These are phyloP conservation scores for Quercus gilva DNA, from an alignment of 306 rosid species.

Conservation along the genomic window DNA sequence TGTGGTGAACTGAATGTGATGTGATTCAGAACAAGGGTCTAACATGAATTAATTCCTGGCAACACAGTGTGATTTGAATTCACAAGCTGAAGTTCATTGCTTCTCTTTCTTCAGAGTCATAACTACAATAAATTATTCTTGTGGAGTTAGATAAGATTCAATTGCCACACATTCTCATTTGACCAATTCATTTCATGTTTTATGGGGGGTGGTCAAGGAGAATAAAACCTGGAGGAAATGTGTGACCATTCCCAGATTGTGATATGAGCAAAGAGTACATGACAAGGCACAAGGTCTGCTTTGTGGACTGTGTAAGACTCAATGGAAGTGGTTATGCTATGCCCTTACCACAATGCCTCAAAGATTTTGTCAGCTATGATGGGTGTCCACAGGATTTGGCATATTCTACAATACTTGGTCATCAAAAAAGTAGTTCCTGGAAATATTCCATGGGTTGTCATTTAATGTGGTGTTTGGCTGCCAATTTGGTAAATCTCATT, in stretches of 20 bases:
- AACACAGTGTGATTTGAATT: background rate
- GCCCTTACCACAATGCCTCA: background rate
- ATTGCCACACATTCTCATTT: background rate
- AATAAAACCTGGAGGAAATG: background rate
- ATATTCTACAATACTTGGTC: background rate
- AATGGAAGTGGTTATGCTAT: background rate
- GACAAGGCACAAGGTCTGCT: background rate
- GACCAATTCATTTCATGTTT: background rate
- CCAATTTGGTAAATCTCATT: background rate
- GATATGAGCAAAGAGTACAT: background rate
- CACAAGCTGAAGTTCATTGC: background rate
- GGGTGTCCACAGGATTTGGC: background rate
- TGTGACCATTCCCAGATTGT: background rate
- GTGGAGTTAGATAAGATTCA: background rate
- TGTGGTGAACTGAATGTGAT: background rate
- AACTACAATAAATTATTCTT: background rate
- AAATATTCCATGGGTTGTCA: background rate
- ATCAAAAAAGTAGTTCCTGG: background rate
- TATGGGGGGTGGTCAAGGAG: background rate
- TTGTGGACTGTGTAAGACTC: background rate
- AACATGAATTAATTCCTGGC: background rate
- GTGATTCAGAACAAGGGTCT: slow-evolving; percentile 18
- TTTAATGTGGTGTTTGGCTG: background rate
- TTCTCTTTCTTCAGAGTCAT: background rate
- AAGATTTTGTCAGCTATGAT: background rate